These are phyloP conservation scores for Chromosphaera perkinsii DNA, from an alignment of 208 protist genomes.

Conservation along the genomic window DNA sequence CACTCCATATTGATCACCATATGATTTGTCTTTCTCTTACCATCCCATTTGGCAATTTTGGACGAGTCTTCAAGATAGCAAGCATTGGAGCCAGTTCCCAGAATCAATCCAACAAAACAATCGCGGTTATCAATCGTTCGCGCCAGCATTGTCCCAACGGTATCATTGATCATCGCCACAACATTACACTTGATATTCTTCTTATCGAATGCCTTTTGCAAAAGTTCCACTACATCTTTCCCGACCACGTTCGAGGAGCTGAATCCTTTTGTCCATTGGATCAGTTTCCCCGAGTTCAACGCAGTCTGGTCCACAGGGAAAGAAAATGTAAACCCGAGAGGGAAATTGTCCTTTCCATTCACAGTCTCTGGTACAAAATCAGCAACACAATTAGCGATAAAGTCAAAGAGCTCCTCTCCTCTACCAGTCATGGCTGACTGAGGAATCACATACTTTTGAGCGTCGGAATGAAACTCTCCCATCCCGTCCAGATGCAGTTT, in stretches of 20 bases:
- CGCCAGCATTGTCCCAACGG: conserved; percentile 74
- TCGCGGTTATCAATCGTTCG: conserved; percentile 64
- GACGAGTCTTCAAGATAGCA: conserved; percentile 74
- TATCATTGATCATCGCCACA: conserved; percentile 79
- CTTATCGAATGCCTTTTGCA: conserved; percentile 63
- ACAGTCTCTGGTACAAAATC: conserved; percentile 35
- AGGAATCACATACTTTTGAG: conserved; percentile 63
- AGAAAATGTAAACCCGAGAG: conserved; percentile 81
- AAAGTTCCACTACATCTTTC: conserved; percentile 73
- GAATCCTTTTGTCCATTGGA: conserved; percentile 83
- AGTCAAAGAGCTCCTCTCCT: conserved; percentile 70
- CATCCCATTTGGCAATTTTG: conserved; percentile 65
- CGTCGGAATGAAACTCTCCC: conserved; percentile 43
- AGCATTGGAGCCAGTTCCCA: conserved; percentile 78
- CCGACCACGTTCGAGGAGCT: conserved; percentile 71
- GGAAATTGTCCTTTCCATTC: conserved; percentile 53
- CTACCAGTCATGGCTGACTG: conserved; percentile 51
- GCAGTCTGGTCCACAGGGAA: conserved; percentile 75
- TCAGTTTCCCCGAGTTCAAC: conserved; percentile 67
- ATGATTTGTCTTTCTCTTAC: conserved; percentile 49
- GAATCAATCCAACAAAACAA: conserved; percentile 69
- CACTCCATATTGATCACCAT: conserved; percentile 79
- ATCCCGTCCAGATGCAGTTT: conserved; percentile 48
- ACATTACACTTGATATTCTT: conserved; percentile 67
- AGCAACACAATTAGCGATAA: conserved; percentile 71